Evolutionary conservation across 1,139 yeast species (phyloP).

Genomic region (Martiniozyma asiatica): DNA sequence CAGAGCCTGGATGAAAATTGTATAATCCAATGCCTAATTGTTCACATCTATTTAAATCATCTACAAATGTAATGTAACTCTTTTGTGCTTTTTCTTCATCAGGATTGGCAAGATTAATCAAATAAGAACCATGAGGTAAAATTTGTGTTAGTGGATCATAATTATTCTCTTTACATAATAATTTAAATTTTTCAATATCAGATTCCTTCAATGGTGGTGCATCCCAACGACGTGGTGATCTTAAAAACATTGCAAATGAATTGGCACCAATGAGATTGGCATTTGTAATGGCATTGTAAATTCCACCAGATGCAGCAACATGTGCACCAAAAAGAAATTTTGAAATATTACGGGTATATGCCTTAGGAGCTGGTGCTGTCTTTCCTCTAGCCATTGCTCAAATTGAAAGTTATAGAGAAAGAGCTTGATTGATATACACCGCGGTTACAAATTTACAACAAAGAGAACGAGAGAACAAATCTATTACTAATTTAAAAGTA

Average conservation of each 20-base stretch:
- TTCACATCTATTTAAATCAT: conserved; percentile 82
- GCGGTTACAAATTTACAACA: too few relatives aligned
- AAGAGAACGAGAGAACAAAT: too few relatives aligned
- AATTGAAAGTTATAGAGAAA: too few relatives aligned
- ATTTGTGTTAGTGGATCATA: conserved; percentile 69
- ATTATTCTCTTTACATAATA: conserved; percentile 45
- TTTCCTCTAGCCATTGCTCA: too few relatives aligned
- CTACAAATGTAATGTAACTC: conserved; percentile 70
- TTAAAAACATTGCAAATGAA: conserved; percentile 81
- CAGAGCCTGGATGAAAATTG: conserved; percentile 93
- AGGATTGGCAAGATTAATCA: conserved; percentile 87
- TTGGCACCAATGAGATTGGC: conserved; percentile 60
- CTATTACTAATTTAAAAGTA: too few relatives aligned
- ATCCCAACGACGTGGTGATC: conserved; percentile 86
- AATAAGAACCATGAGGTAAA: conserved; percentile 89
- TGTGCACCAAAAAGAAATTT: conserved; percentile 92
- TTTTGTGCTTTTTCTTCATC: conserved; percentile 67
- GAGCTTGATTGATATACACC: too few relatives aligned
- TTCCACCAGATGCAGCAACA: conserved; percentile 57
- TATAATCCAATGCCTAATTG: conserved; percentile 71
- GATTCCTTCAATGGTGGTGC: conserved; percentile 61
- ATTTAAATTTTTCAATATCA: conserved; percentile 57
- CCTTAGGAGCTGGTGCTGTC: too few relatives aligned
- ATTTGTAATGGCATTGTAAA: conserved; percentile 64
- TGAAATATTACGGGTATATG: too few relatives aligned